phyloP scores from a whole-genome alignment of 2,329 filamentous ascomycete genomes.

The Colletotrichum sp. region DNA sequence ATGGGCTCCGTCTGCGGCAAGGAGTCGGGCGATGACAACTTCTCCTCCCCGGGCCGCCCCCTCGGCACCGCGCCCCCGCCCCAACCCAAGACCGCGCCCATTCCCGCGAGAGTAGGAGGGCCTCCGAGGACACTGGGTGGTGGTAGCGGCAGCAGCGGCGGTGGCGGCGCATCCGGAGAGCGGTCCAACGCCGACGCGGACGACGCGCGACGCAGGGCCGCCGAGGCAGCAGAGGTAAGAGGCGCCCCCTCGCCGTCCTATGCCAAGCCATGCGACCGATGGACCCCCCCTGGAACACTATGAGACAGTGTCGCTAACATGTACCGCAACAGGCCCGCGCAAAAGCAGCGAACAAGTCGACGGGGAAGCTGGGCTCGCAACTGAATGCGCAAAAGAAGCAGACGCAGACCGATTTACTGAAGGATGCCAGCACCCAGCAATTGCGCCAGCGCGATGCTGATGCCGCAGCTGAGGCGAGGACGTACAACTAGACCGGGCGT shows the following conservation, averaged over 20 bases:
- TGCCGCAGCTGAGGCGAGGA: constrained; percentile 44
- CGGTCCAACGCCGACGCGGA: constrained; percentile 35
- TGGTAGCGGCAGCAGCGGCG: constrained; percentile 36
- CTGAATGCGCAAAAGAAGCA: constrained; percentile 79
- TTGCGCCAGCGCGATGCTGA: constrained; percentile 72
- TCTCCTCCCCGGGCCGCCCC: constrained; percentile 74
- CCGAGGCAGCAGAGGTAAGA: constrained; percentile 83
- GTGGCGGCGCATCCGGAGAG: constrained; percentile 28
- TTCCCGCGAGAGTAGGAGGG: constrained; percentile 59
- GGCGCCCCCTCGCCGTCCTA: neutral
- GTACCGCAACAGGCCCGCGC: constrained; percentile 64
- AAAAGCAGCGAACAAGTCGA: constrained; percentile 60
- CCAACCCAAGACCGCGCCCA: constrained; percentile 53
- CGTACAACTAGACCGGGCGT: constrained; percentile 30
- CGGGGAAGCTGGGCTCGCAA: constrained; percentile 74
- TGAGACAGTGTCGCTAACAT: neutral
- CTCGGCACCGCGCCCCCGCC: constrained; percentile 64
- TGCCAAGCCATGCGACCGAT: neutral
- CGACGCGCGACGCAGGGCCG: constrained; percentile 76
- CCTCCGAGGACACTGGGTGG: constrained; percentile 71
- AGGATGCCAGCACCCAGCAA: constrained; percentile 71
- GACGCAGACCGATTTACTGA: constrained; percentile 71
- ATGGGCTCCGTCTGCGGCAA: constrained; percentile 94
- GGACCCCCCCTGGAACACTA: neutral
- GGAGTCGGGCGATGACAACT: constrained; percentile 72